Base-by-base conservation (phyloP, 768 basidiomycete species). In the Leccinum barrowsii region DNA sequence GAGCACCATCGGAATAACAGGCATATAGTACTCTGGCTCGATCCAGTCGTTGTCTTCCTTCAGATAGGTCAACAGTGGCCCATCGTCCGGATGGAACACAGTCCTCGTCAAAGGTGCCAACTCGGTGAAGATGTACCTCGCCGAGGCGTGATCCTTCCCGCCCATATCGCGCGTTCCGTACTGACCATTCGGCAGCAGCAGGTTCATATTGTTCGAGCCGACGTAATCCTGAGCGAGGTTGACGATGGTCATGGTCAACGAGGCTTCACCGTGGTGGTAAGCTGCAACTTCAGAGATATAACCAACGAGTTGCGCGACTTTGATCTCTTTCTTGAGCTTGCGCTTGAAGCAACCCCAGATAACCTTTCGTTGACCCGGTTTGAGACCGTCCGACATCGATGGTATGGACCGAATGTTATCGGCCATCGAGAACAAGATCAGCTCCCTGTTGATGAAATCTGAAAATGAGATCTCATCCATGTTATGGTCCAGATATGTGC, bases 391-490 rank as follows among this genome's bases (percentile, higher is more conserved):
- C 12, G 86, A 85, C 15, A 92, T 82, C 0, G 90, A 97, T 2
- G 97, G 97, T 63, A 99, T 98, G 4, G 97, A 99, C 56, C 97
- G 94, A 62, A 97, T 84, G 67, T 98, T 98, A 70, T 99, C 97
- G 4, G 97, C 97, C 93, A 98, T 98, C 1, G 97, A 99, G 82
- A 98, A 99, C 26, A 98, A 80, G 59, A 99, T 98, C 49, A 99
- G 76, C 70, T 99, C 97, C 74, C 86, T 92, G 79, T 99, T 98
- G 77, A 99, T 96, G 71, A 99, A 99, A 67, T 99, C 95, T 1
- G 89, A 83, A 70, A 87, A 91, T 0, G 91, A 84, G 60, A 99
- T 90, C 66, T 92, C 87, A 48, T 88, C 85, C 32, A 90, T 81
- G 57, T 86, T 83, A 73, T 99, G 96, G 69, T 98, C 87, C 51